Percentiles rank a stretch among this genome's conserved stretches.
Conservation (phyloP, 2,329 filamentous ascomycete species). For the Alternaria panax region DNA sequence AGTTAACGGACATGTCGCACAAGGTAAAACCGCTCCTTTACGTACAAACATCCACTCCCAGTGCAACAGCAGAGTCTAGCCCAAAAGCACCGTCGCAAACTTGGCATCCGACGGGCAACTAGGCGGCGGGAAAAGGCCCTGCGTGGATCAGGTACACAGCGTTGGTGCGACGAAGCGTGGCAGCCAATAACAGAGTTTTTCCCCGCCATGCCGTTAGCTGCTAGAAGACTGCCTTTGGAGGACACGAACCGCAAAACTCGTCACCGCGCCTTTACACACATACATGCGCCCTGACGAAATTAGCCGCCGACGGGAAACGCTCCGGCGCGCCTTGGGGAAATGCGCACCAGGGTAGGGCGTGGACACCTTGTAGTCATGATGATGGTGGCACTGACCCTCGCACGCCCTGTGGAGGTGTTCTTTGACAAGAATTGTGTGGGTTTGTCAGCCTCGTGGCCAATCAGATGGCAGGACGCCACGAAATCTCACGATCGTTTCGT, state of each 20-base stretch:
- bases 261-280: conserved; percentile 7
- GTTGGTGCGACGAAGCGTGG: conserved; percentile 10
- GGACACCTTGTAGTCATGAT: conserved; percentile 8
- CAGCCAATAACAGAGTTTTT: conserved; percentile 29
- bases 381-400: conserved; percentile 7
- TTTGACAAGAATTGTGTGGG: conserved; percentile 22
- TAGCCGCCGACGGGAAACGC: conserved; percentile 24
- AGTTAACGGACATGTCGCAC: conserved; percentile 24
- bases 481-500: conserved; percentile 8
- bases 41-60: conserved; percentile 33
- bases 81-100: conserved; percentile 5
- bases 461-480: not conserved
- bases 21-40: conserved; percentile 16
- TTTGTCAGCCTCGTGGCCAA: conserved; percentile 23
- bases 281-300: conserved; percentile 11
- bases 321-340: conserved; percentile 12
- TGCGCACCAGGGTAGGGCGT: conserved; percentile 15
- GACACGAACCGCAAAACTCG: conserved; percentile 8
- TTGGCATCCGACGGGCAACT: conserved; percentile 22
- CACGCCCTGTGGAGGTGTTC: conserved; percentile 12
- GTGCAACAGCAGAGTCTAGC: conserved; percentile 24
- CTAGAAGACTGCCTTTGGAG: conserved; percentile 18
- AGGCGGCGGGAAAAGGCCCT: conserved; percentile 15
- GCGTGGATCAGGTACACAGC: conserved; percentile 1
- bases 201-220: conserved; percentile 24